Evolutionary conservation across 768 basidiomycete genomes (phyloP), one percentile per base, ranked within the genome.

Genomic region (Cystofilobasidium macerans): DNA sequence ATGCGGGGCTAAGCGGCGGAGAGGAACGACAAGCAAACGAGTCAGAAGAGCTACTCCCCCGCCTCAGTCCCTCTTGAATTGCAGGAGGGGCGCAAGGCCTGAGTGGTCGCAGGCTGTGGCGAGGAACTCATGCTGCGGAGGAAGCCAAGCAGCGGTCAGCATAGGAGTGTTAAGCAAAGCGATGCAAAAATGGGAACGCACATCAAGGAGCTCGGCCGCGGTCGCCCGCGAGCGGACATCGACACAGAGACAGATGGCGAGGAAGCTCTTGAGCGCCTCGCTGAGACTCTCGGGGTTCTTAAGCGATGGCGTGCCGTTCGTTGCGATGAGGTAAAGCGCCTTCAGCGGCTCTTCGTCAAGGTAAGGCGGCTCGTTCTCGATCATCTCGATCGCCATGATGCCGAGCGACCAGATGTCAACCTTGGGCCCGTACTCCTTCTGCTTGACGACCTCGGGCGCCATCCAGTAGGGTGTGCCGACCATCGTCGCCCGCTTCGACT

Each of bases 361-460:
- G 75, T 95, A 94, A 8, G 92, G 92, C 2, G 92, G 92, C 76
- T 95, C 92, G 72, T 90, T 92, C 76, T 97, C 92, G 69, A 97
- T 93, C 93, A 97, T 97, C 81, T 97, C 62, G 68, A 97, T 97
- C 6, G 91, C 91, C 91, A 95, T 93, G 77, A 97, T 95, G 6
- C 92, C 92, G 12, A 95, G 82, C 16, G 89, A 91, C 92, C 92
- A 95, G 59, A 95, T 90, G 72, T 94, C 92, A 26, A 94, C 92
- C 76, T 94, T 94, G 30, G 90, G 89, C 54, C 92, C 91, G 73
- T 95, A 95, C 76, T 92, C 90, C 77, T 94, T 93, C 75, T 92
- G 88, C 78, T 91, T 93, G 72, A 95, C 91, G 61, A 95, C 90
- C 76, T 95, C 92, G n/a, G 92, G 92, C 3, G 92, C 92, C 92